Conservation (phyloP, 441 rosid species). For the Euphorbia schlechtendalii region DNA sequence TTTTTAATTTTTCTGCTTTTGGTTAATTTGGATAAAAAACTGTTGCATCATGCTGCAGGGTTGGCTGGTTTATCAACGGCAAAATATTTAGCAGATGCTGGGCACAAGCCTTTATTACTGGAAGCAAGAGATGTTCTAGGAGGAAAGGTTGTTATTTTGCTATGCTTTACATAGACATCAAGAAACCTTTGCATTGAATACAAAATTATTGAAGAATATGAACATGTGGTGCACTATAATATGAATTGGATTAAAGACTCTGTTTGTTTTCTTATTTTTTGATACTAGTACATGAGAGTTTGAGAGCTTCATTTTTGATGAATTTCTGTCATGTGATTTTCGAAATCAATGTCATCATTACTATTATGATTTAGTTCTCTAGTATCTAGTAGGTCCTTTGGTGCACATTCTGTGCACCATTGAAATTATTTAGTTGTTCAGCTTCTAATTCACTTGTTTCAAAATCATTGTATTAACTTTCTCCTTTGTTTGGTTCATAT, state of each 20-base stretch:
- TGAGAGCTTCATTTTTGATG: not conserved
- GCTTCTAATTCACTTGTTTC: too few species aligned
- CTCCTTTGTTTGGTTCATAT: not conserved
- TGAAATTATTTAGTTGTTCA: too few species aligned
- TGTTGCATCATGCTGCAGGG: conserved; percentile 37
- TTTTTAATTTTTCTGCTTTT: not conserved
- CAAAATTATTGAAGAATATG: not conserved
- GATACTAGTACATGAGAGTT: not conserved
- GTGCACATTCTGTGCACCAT: too few species aligned
- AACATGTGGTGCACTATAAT: not conserved
- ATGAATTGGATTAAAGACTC: not conserved
- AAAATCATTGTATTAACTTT: not conserved
- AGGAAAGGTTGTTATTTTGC: conserved; percentile 65
- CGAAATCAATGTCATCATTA: too few species aligned
- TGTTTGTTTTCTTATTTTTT: not conserved
- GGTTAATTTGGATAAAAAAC: not conserved
- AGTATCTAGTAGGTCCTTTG: too few species aligned
- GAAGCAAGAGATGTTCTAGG: conserved; percentile 96
- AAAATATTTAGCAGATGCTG: conserved; percentile 92
- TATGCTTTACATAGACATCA: not conserved
- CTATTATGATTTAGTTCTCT: too few species aligned
- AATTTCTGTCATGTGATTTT: too few species aligned
- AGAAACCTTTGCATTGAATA: not conserved
- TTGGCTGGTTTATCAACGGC: conserved; percentile 95
- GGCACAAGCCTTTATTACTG: conserved; percentile 76